Base-by-base conservation (phyloP, 768 basidiomycete genomes). In the Infundibulicybe gibba region DNA sequence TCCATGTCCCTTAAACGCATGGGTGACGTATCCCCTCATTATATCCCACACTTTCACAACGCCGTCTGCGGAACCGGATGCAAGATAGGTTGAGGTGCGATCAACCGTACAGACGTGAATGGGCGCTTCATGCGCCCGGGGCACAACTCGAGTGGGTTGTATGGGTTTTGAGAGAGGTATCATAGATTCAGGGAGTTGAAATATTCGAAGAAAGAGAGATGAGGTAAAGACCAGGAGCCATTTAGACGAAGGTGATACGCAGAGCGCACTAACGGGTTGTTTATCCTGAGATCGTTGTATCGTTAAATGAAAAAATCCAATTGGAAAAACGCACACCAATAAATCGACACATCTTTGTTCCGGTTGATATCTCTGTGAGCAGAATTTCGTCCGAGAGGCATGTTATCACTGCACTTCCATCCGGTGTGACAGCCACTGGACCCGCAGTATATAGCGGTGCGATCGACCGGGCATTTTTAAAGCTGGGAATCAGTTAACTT, bases 41-140 rank as follows among this genome's bases (percentile, higher is more conserved):
- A 94, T 83, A 62, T 97, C 87, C 94, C 94, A 98, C 9, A 99
- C 91, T 71, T 97, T 98, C 39, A 97, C 97, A 30, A 90, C 78
- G 17, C 97, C 95, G 54, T 99, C 97, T 6, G 95, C 92, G 10
- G 95, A 89, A 1, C 97, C 97, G 14, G 94, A 95, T 6, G 97
- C 97, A 53, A 97, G 77, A 54, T 95, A 87, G 2, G 88, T 85
- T 2, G 90, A 92, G 8, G 89, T 89, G 14, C 86, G 90, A 69
- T 91, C 94, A 12, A 80, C 66, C 52, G 76, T 81, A 59, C 90
- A 90, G 45, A 94, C 87, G 58, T 97, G 92, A 40, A 98, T 87
- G 11, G 97, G 95, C 3, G 94, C 88, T 44, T 94, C 89, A 57
- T 99, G 97, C 3, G 94, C 91, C 51, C 81, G 85, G 3, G 90